phyloP scores from a whole-genome alignment of 305 asterid genomes.

The Fraxinus albicans region DNA sequence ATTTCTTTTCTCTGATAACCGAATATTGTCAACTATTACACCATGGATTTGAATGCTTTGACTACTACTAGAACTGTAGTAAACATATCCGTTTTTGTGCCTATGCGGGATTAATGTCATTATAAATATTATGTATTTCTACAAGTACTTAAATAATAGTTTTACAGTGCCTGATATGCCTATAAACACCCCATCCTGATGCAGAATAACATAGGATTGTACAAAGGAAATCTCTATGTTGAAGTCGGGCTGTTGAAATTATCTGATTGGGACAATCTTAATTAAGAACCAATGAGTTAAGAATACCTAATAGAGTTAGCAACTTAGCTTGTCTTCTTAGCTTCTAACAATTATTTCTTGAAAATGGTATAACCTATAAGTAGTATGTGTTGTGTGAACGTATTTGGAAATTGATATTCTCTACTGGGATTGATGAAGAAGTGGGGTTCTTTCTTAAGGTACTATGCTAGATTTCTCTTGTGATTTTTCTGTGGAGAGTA shows the following conservation, averaged over 20 bases:
- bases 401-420: not conserved
- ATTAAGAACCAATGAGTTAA: not conserved
- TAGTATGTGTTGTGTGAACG: not conserved
- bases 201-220: not conserved
- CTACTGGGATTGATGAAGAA: not conserved
- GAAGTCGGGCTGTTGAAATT: not conserved
- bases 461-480: not conserved
- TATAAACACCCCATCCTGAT: not conserved
- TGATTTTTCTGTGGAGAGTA: not conserved
- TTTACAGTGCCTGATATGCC: not conserved
- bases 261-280: not conserved
- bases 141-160: not conserved
- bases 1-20: not conserved
- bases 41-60: not conserved
- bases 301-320: not conserved
- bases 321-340: not conserved
- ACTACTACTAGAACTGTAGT: not conserved
- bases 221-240: not conserved
- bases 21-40: not conserved
- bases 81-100: not conserved
- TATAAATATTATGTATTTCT: not conserved
- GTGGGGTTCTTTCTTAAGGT: not conserved
- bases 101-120: not conserved
- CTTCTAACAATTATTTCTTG: not conserved
- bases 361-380: not conserved